Evolutionary conservation across 2,329 filamentous ascomycete genomes (phyloP).

Genomic region (Pyricularia sp.): DNA sequence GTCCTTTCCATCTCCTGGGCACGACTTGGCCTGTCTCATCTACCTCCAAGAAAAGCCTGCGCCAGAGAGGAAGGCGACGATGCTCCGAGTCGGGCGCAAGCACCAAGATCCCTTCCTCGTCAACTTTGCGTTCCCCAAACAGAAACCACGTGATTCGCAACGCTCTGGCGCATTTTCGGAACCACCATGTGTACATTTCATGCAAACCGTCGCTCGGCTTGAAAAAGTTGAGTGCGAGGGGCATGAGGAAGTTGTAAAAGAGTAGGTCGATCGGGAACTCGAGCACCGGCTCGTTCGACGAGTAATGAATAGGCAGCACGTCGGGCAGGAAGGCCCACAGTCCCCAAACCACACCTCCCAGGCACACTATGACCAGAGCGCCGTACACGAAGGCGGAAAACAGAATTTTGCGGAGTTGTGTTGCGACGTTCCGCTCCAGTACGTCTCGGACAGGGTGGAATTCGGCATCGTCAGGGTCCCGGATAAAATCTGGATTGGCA

Average conservation of each 20-base stretch:
- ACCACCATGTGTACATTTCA: conserved; percentile 90
- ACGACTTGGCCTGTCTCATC: conserved; percentile 27
- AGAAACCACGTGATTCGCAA: conserved; percentile 84
- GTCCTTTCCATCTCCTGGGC: conserved; percentile 44
- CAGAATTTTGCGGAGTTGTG: conserved; percentile 87
- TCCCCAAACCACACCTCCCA: conserved; percentile 94
- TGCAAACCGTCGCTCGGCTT: conserved; percentile 77
- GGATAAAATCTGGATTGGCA: conserved; percentile 65
- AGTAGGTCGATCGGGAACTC: conserved; percentile 91
- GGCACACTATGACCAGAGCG: conserved; percentile 77
- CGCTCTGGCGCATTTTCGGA: conserved; percentile 67
- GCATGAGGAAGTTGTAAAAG: conserved; percentile 95
- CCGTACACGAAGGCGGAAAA: conserved; percentile 96
- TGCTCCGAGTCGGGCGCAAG: conserved; percentile 23
- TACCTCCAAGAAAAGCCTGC: conserved; percentile 32
- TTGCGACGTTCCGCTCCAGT: conserved; percentile 79
- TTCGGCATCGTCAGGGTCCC: conserved; percentile 93
- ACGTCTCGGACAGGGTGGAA: conserved; percentile 97
- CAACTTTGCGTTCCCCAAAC: conserved; percentile 67
- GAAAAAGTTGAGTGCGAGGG: conserved; percentile 70
- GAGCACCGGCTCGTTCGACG: conserved; percentile 78
- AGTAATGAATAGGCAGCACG: conserved; percentile 85
- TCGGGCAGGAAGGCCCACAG: conserved; percentile 52
- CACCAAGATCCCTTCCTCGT: conserved; percentile 65
- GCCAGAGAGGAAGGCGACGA: conserved; percentile 23